Base-by-base conservation (phyloP, 75 land plant genomes). In the Chamaecyparis obtusa region DNA sequence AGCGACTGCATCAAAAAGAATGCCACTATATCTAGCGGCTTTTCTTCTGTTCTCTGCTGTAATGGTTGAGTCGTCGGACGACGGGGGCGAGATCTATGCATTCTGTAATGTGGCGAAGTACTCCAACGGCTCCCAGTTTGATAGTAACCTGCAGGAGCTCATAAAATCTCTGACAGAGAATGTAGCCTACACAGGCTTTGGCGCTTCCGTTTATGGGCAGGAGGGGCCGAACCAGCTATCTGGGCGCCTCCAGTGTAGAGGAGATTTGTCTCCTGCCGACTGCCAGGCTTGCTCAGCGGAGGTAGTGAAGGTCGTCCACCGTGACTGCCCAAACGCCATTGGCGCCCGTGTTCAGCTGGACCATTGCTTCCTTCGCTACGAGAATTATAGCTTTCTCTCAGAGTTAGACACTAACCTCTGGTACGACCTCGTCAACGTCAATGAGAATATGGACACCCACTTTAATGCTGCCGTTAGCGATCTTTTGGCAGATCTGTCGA, bases 261-360 rank as follows among this genome's bases (percentile, higher is more conserved):
- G 49, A 2, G 51, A 81, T 43, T 5, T 81, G 2, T 81, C 83
- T 41, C 13, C 16, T 9, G 2, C 3, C 1, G 83, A 81, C 27
- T 81, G 83, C 83, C 49, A 17, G 19, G n/a, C 9, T 48, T 81
- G 83, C 41, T 21, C 83, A 9, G 37, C 0, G 21, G 2, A 15
- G 2, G 83, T 6, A 21, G n/a, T 41, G 21, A 24, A 36, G 83
- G 9, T 1, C 43, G 11, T 19, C 41, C 0, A 7, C 2, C 32
- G n/a, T 3, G 30, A 5, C 0, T 81, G 83, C 13, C 83, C 83
- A 4, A 81, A 81, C 14, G 83, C 49, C 49, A 27, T 81, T 19
- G 49, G 83, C 49, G 30, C 83, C n/a, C 49, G 83, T 0, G 41
- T 81, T 44, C 83, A 24, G 83, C 15, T 81, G 49, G 83, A 81